A percentile compares a stretch with the other conserved stretches of the same genome.
These are phyloP conservation scores for Hippophae tibetana DNA, from an alignment of 306 rosid species.

Conservation along the genomic window DNA sequence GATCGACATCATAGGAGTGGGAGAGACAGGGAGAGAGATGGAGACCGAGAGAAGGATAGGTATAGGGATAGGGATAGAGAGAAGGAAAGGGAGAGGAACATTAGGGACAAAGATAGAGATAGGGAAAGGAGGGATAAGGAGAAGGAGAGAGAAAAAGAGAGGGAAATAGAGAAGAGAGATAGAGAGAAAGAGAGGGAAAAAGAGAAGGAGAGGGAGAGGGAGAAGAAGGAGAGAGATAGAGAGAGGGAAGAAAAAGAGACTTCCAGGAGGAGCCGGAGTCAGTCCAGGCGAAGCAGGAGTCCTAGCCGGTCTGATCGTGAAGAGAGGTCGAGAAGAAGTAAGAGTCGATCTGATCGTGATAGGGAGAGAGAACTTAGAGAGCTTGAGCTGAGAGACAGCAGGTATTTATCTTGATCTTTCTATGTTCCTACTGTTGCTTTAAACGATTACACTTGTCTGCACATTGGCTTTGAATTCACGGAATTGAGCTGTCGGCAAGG, in stretches of 20 bases:
- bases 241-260: slow-evolving; percentile 32
- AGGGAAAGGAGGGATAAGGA: slow-evolving; percentile 28
- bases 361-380: slow-evolving; percentile 34
- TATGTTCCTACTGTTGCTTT: neutral
- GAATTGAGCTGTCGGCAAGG: no score
- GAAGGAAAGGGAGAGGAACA: slow-evolving; percentile 35
- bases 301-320: slow-evolving; percentile 24
- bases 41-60: no score
- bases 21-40: no score
- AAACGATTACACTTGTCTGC: no score
- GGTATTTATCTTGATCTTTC: slow-evolving; percentile 30
- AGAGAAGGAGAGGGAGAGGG: slow-evolving; percentile 24
- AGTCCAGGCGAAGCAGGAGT: slow-evolving; percentile 23
- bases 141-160: slow-evolving; percentile 24
- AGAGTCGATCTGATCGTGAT: slow-evolving; percentile 37
- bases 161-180: neutral
- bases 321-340: slow-evolving; percentile 28
- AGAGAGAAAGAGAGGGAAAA: slow-evolving; percentile 19
- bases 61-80: slow-evolving; percentile 29
- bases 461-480: no score
- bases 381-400: slow-evolving; percentile 51
- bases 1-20: neutral
- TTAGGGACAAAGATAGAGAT: slow-evolving; percentile 22
- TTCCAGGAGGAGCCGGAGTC: slow-evolving; percentile 48
- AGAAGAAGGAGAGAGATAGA: slow-evolving; percentile 16